Percentiles rank a stretch among this genome's conserved stretches.
phyloP scores from a whole-genome alignment of 2,329 filamentous ascomycete genomes.

The Pseudogymnoascus sp. region DNA sequence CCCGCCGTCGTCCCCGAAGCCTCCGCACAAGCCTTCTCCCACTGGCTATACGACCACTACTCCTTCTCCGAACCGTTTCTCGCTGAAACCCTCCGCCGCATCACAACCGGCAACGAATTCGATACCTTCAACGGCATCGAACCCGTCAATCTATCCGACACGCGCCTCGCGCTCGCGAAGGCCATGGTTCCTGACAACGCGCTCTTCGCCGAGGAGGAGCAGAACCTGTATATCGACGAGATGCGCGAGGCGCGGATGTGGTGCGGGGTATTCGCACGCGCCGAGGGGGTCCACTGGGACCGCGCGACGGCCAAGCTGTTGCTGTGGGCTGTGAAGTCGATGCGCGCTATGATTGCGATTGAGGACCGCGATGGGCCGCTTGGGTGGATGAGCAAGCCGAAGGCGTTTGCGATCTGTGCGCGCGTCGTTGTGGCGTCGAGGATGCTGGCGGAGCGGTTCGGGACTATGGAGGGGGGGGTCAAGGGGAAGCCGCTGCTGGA shows the following conservation, averaged over 20 bases:
- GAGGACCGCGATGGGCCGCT: conserved; percentile 52
- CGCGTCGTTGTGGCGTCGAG: conserved; percentile 31
- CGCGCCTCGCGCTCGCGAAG: conserved; percentile 27
- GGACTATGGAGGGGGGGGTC: neutral
- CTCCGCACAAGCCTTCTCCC: conserved; percentile 28
- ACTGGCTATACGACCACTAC: conserved; percentile 2
- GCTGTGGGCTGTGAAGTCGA: conserved; percentile 11
- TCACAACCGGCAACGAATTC: conserved; percentile 8
- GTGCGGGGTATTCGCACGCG: conserved; percentile 28
- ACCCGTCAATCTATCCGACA: neutral
- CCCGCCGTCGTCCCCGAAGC: conserved; percentile 30
- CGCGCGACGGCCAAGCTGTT: conserved; percentile 2
- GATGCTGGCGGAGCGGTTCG: conserved; percentile 1
- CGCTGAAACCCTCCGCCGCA: conserved; percentile 11
- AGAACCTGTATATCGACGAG: conserved; percentile 88
- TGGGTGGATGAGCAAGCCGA: conserved; percentile 62
- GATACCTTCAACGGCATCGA: neutral
- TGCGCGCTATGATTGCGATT: conserved; percentile 17
- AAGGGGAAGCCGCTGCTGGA: neutral
- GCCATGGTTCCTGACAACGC: conserved; percentile 51
- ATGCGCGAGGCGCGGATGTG: conserved; percentile 66
- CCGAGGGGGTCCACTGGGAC: conserved; percentile 11
- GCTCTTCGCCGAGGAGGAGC: conserved; percentile 82
- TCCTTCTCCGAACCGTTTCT: conserved; percentile 32
- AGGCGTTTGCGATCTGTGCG: conserved; percentile 54